Conservation (phyloP, 305 asterid species). For the Fraxinus floribunda region DNA sequence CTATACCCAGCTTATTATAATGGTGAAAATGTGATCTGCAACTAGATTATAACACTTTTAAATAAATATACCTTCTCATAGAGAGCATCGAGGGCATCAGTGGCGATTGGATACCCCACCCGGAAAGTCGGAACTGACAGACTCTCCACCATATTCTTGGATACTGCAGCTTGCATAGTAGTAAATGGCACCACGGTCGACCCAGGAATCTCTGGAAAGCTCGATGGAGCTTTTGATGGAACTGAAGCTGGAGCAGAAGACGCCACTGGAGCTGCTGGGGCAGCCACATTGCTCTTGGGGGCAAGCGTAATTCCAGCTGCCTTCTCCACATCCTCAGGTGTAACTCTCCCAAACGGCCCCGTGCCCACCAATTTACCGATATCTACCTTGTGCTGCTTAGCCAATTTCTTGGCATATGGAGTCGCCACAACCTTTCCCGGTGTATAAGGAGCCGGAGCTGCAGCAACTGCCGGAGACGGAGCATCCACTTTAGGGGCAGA, state of each 20-base stretch:
- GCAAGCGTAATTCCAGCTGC: conserved; percentile 69
- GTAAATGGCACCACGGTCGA: conserved; percentile 74
- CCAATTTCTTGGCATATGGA: conserved; percentile 87
- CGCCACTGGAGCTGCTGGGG: conserved; percentile 25
- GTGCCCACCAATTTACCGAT: conserved; percentile 61
- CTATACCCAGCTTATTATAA: background rate
- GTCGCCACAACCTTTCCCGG: conserved; percentile 75
- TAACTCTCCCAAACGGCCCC: conserved; percentile 85
- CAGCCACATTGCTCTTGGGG: conserved; percentile 38
- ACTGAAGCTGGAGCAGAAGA: conserved; percentile 32
- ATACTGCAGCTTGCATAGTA: conserved; percentile 85
- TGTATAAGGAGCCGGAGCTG: conserved; percentile 33
- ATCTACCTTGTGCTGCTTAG: conserved; percentile 83
- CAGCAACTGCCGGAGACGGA: conserved; percentile 26
- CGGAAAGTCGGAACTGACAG: conserved; percentile 82
- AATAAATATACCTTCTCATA: conserved; percentile 62
- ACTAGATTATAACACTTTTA: conserved; percentile 4
- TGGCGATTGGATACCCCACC: conserved; percentile 76
- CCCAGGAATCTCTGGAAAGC: conserved; percentile 66
- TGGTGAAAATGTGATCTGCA: background rate
- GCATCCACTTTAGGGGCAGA: conserved; percentile 32
- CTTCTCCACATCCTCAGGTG: conserved; percentile 87
- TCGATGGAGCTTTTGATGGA: conserved; percentile 35
- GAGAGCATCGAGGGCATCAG: conserved; percentile 80
- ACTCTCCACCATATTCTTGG: conserved; percentile 92